Conservation (phyloP, 331 rosid species). For the Malus hybrid region DNA sequence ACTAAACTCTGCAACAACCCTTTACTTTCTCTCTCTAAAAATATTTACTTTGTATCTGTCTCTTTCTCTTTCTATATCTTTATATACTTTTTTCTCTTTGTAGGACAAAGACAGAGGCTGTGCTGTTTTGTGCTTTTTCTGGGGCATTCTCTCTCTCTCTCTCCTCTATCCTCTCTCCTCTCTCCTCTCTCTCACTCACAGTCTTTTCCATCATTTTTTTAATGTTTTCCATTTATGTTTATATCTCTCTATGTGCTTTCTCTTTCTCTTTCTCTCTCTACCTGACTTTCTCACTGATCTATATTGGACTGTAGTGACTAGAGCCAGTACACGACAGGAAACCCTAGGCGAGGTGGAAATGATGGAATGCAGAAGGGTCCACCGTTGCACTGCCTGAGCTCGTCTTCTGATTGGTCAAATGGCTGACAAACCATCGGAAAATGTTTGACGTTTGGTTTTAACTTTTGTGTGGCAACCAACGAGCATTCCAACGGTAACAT, state of each 20-base stretch:
- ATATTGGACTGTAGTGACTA: conserved; percentile 7
- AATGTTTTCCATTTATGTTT: background rate
- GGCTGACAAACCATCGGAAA: background rate
- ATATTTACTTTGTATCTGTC: conserved; percentile 9
- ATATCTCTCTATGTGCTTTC: background rate
- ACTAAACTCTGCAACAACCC: conserved; percentile 28
- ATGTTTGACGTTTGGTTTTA: too few relatives aligned
- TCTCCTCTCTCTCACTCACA: background rate
- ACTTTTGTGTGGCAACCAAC: background rate
- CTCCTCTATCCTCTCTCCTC: background rate
- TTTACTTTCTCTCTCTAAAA: conserved; percentile 24
- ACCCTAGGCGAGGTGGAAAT: conserved; percentile 3
- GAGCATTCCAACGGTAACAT: background rate
- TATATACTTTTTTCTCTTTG: conserved; percentile 17
- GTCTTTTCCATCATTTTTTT: background rate
- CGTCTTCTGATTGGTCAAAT: background rate
- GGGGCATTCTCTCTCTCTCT: background rate
- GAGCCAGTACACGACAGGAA: background rate
- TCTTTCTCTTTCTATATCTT: conserved; percentile 4
- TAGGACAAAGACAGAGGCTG: conserved; percentile 26
- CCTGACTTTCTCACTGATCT: background rate
- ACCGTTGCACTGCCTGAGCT: background rate
- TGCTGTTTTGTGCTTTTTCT: conserved; percentile 18
- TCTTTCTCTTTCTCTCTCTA: conserved; percentile 10
- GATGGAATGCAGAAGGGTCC: background rate